Evolutionary conservation across 208 protist species (phyloP).

Genomic region (Strigomonas oncopelti): DNA sequence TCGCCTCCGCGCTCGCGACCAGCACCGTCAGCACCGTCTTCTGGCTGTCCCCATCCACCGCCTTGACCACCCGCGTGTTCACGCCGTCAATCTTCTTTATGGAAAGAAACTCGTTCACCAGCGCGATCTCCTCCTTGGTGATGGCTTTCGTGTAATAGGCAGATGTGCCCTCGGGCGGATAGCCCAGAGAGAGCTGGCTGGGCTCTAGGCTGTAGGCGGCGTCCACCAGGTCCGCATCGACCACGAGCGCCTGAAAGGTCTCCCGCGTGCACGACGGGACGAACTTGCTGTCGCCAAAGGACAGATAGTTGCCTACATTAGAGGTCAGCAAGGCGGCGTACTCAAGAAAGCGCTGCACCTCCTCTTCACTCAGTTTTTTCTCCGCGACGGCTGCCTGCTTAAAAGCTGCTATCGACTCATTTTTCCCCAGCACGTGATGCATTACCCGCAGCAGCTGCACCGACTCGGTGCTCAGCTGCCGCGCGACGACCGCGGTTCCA

Average conservation of each 20-base stretch:
- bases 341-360: slow-evolving; percentile 54
- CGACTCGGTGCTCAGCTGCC: slow-evolving; percentile 59
- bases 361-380: slow-evolving; percentile 30
- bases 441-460: slow-evolving; percentile 55
- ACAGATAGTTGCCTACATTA: slow-evolving; percentile 93
- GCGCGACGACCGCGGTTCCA: slow-evolving; percentile 43
- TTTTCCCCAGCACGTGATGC: slow-evolving; percentile 30
- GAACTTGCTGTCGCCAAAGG: slow-evolving; percentile 93
- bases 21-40: slow-evolving; percentile 35
- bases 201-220: slow-evolving; percentile 60
- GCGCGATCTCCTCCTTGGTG: slow-evolving; percentile 60
- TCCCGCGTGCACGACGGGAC: slow-evolving; percentile 59
- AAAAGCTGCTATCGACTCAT: slow-evolving; percentile 20
- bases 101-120: slow-evolving; percentile 76
- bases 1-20: slow-evolving; percentile 40
- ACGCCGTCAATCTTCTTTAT: slow-evolving; percentile 45
- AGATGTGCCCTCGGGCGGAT: slow-evolving; percentile 66
- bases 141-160: slow-evolving; percentile 84
- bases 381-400: slow-evolving; percentile 18
- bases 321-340: slow-evolving; percentile 82
- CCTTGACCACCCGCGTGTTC: slow-evolving; percentile 85
- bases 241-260: slow-evolving; percentile 49
- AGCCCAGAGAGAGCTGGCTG: slow-evolving; percentile 53
- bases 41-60: slow-evolving; percentile 20
- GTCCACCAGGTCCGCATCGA: slow-evolving; percentile 28